Evolutionary conservation across 768 basidiomycete species (phyloP).

Genomic region (Strobilomyces echinocephalus): DNA sequence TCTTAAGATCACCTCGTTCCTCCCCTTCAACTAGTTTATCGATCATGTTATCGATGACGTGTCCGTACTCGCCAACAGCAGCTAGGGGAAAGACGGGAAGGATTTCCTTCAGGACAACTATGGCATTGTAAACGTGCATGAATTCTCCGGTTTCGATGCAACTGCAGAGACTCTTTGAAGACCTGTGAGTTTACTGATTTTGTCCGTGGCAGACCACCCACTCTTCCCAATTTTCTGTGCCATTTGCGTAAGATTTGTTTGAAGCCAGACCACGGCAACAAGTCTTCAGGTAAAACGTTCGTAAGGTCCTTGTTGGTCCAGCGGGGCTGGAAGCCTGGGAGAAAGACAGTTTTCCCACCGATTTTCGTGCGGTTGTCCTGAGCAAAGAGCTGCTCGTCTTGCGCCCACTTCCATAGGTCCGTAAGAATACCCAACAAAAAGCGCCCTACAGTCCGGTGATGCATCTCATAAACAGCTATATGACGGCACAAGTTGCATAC

Average conservation of each 20-base stretch:
- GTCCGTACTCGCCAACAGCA: slow-evolving; percentile 51
- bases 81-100: slow-evolving; percentile 83
- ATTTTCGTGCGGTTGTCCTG: slow-evolving; percentile 65
- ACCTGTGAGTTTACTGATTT: not conserved
- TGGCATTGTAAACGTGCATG: slow-evolving; percentile 97
- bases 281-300: slow-evolving; percentile 41
- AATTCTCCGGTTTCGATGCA: slow-evolving; percentile 88
- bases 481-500: slow-evolving; percentile 36
- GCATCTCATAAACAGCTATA: not conserved
- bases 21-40: slow-evolving; percentile 68
- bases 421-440: slow-evolving; percentile 77
- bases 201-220: slow-evolving; percentile 31
- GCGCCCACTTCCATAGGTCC: slow-evolving; percentile 77
- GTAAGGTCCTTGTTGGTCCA: slow-evolving; percentile 42
- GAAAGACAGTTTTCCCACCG: slow-evolving; percentile 52
- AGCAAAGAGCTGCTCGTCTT: slow-evolving; percentile 67
- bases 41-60: slow-evolving; percentile 54
- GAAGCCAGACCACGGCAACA: slow-evolving; percentile 69
- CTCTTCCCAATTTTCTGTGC: slow-evolving; percentile 72
- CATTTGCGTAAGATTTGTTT: slow-evolving; percentile 74
- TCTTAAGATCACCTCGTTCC: slow-evolving; percentile 79
- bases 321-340: slow-evolving; percentile 66
- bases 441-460: slow-evolving; percentile 51
- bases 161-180: slow-evolving; percentile 62
- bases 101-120: slow-evolving; percentile 88